These are phyloP conservation scores for Papiliotrema fonsecae DNA, from an alignment of 1,284 basidiomycete species.

Conservation along the genomic window DNA sequence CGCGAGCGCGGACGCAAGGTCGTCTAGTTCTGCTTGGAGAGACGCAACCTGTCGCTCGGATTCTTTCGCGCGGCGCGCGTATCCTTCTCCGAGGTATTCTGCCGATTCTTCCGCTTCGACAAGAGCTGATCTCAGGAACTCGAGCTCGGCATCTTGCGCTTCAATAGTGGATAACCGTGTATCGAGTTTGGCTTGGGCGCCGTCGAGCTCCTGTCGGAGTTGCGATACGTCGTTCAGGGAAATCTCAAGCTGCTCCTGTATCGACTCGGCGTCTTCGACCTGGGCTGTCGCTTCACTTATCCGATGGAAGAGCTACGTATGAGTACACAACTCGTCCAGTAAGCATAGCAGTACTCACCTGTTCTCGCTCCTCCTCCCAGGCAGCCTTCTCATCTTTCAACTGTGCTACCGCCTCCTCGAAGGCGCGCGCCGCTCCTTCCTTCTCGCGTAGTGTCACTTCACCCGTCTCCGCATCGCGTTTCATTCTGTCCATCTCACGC, in stretches of 20 bases:
- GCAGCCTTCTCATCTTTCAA: slow-evolving; percentile 10
- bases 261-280: not conserved
- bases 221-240: not conserved
- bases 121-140: slow-evolving; percentile 8
- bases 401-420: slow-evolving; percentile 11
- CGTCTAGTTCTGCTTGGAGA: slow-evolving; percentile 14
- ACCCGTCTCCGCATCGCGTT: not conserved
- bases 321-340: not conserved
- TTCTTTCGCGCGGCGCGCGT: slow-evolving; percentile 12
- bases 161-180: slow-evolving; percentile 8
- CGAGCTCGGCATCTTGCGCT: slow-evolving; percentile 16
- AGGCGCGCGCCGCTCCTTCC: no score
- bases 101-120: slow-evolving; percentile 15
- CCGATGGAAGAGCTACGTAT: not conserved
- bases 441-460: no score
- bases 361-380: slow-evolving; percentile 1
- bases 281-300: not conserved
- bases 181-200: slow-evolving; percentile 5
- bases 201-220: slow-evolving; percentile 2
- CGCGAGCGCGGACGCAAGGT: slow-evolving; percentile 12
- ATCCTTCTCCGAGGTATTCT: slow-evolving; percentile 1
- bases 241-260: not conserved
- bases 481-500: not conserved
- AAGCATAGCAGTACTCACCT: not conserved
- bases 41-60: slow-evolving; percentile 9